phyloP scores from a whole-genome alignment of 2,329 filamentous ascomycete species.

The Xylariaceae sp. region DNA sequence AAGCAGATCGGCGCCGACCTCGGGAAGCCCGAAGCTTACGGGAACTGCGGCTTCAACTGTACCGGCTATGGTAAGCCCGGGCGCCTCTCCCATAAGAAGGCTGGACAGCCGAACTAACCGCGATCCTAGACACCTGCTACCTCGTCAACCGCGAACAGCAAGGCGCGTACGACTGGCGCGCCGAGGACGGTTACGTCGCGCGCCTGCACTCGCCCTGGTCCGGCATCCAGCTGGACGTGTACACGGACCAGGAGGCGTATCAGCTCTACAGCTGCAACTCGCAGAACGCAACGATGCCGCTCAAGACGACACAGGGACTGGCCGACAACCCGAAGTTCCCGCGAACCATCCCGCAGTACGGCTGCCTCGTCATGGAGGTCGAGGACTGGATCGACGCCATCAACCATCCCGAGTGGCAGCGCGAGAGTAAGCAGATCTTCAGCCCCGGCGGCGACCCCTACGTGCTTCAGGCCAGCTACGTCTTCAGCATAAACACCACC shows the following conservation, averaged over 20 bases:
- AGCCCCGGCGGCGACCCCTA: slow-evolving; percentile 62
- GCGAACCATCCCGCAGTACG: slow-evolving; percentile 71
- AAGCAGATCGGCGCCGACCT: slow-evolving; percentile 79
- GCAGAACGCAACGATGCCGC: slow-evolving; percentile 69
- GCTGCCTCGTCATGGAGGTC: slow-evolving; percentile 88
- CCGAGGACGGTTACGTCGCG: slow-evolving; percentile 59
- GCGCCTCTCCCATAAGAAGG: not conserved
- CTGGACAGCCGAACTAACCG: not conserved
- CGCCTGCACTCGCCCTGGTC: slow-evolving; percentile 73
- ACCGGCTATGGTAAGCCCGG: slow-evolving; percentile 73
- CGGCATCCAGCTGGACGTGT: slow-evolving; percentile 82
- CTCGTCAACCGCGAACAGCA: slow-evolving; percentile 64
- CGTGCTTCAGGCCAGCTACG: slow-evolving; percentile 63
- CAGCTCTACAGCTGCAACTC: slow-evolving; percentile 85
- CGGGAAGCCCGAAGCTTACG: slow-evolving; percentile 60
- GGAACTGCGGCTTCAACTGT: slow-evolving; percentile 81
- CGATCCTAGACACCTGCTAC: slow-evolving; percentile 64
- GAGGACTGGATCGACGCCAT: slow-evolving; percentile 94
- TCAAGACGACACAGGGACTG: slow-evolving; percentile 73
- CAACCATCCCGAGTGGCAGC: slow-evolving; percentile 87
- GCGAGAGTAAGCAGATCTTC: slow-evolving; percentile 63
- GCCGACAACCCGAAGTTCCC: slow-evolving; percentile 56
- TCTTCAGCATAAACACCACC: slow-evolving; percentile 55
- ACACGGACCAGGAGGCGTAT: slow-evolving; percentile 81
- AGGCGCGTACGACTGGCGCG: slow-evolving; percentile 66